Base-by-base conservation (phyloP, 2,329 filamentous ascomycete species). In the Fonsecaea multimorphosa region DNA sequence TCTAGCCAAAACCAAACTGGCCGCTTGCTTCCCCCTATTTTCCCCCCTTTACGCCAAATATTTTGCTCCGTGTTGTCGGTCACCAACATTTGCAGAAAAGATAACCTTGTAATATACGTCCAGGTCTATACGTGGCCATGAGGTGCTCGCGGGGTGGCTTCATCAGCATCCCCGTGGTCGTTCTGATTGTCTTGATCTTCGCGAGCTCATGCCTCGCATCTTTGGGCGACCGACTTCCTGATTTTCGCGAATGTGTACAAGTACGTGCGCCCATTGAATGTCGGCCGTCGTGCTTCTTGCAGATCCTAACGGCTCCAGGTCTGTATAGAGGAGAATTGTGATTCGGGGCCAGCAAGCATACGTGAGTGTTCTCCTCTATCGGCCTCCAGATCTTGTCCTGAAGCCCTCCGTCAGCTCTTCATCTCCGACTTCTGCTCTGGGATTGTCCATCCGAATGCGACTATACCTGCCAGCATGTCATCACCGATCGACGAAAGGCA, bases 381-480 rank as follows among this genome's bases (percentile, higher is more conserved):
- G 66, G 52, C 44, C 19, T 56, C 58, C 60, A 71, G 38, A 34
- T 38, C 57, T 65, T 36, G 66, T 68, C 63, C 74, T 71, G 72
- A 38, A 34, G 2, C 71, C 63, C 55, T 40, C 27, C 49, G 46
- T 53, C 75, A 97, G 93, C 95, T 69, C 77, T 97, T 72, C 87
- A 91, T 79, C 93, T 90, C 76, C 91, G 91, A 68, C 84, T 98
- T 72, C 88, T 98, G 75, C 82, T 97, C 77, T 99, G 95, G 95
- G 88, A 88, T 76, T 99, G 95, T 81, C 87, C 91, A 68, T 85
- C 91, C 75, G 94, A 99, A 85, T 99, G 95, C 87, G 93, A 99
- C 83, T 96, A 99, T 82, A 90, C 91, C 67, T 99, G 95, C 83
- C 95, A 99, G 78, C 94, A 96, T 83, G 90, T 97, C 77, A 85